Evolutionary conservation across 169 alveolate species (phyloP).

Genomic region (Cryptosporidium muris): DNA sequence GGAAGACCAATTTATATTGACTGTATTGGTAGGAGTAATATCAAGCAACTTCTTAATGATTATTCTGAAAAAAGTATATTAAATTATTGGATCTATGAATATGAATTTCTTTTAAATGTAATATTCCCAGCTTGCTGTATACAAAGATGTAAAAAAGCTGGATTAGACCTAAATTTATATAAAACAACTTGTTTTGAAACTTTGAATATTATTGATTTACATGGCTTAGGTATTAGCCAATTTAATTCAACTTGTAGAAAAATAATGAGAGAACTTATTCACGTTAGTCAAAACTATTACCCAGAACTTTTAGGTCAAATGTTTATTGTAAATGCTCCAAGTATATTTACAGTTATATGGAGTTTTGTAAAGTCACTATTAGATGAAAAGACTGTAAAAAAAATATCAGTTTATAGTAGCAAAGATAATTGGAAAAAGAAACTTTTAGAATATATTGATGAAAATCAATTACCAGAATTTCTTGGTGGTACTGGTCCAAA

Average conservation of each 20-base stretch:
- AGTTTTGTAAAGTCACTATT: slow-evolving; percentile 85
- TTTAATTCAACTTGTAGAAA: slow-evolving; percentile 75
- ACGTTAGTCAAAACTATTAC: slow-evolving; percentile 88
- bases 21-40: slow-evolving; percentile 79
- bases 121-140: slow-evolving; percentile 28
- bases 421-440: slow-evolving; percentile 74
- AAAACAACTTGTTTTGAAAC: slow-evolving; percentile 19
- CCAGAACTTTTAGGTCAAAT: slow-evolving; percentile 90
- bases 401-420: slow-evolving; percentile 85
- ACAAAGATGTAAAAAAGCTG: slow-evolving; percentile 18
- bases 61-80: slow-evolving; percentile 51
- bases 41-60: slow-evolving; percentile 25
- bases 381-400: slow-evolving; percentile 88
- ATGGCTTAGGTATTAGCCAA: slow-evolving; percentile 75
- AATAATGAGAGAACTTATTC: slow-evolving; percentile 77
- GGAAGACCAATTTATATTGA: slow-evolving; percentile 81
- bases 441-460: slow-evolving; percentile 74
- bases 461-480: slow-evolving; percentile 79
- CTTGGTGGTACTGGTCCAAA: slow-evolving; percentile 77
- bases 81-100: slow-evolving; percentile 68
- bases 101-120: slow-evolving; percentile 60
- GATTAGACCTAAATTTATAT: slow-evolving; percentile 1
- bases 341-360: slow-evolving; percentile 89
- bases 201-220: slow-evolving; percentile 77
- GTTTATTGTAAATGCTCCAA: slow-evolving; percentile 89